Conservation (phyloP, 2,329 filamentous ascomycete genomes). For the Lojkania enalia region DNA sequence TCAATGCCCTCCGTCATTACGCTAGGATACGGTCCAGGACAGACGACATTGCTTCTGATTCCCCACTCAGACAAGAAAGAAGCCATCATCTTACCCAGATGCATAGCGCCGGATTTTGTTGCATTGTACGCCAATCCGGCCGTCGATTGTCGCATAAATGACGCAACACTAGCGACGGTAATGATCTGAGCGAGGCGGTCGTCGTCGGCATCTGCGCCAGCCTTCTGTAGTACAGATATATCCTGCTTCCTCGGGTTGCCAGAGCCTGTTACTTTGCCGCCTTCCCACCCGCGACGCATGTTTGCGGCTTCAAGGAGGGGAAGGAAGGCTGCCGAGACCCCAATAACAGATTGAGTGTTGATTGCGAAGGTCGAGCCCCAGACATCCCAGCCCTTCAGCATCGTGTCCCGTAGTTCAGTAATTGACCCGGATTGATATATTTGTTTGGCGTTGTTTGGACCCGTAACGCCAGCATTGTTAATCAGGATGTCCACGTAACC, state of each 20-base stretch:
- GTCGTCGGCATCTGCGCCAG: constrained; percentile 35
- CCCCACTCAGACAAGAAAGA: constrained; percentile 50
- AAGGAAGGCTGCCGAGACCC: constrained; percentile 50
- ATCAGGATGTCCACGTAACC: constrained; percentile 57
- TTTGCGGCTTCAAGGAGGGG: constrained; percentile 52
- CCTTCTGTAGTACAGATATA: constrained; percentile 16
- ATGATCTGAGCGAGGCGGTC: constrained; percentile 52
- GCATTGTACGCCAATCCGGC: constrained; percentile 50
- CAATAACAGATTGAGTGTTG: constrained; percentile 51
- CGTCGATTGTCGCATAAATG: constrained; percentile 43
- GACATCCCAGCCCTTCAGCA: constrained; percentile 36
- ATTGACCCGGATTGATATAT: constrained; percentile 51
- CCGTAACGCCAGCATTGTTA: constrained; percentile 55
- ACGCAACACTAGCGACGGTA: constrained; percentile 48
- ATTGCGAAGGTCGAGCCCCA: constrained; percentile 48
- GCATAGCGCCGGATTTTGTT: constrained; percentile 48
- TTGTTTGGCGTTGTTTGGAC: constrained; percentile 48
- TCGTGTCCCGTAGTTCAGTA: constrained; percentile 46
- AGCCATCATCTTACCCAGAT: constrained; percentile 51
- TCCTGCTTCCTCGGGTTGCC: constrained; percentile 32
- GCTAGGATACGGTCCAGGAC: constrained; percentile 49
- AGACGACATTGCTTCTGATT: constrained; percentile 52
- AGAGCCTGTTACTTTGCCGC: constrained; percentile 35
- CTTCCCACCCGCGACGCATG: constrained; percentile 45
- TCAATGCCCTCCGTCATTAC: constrained; percentile 46